Conservation (phyloP, 371 early-diverging fungal genomes). For the Lichtheimia ornata region DNA sequence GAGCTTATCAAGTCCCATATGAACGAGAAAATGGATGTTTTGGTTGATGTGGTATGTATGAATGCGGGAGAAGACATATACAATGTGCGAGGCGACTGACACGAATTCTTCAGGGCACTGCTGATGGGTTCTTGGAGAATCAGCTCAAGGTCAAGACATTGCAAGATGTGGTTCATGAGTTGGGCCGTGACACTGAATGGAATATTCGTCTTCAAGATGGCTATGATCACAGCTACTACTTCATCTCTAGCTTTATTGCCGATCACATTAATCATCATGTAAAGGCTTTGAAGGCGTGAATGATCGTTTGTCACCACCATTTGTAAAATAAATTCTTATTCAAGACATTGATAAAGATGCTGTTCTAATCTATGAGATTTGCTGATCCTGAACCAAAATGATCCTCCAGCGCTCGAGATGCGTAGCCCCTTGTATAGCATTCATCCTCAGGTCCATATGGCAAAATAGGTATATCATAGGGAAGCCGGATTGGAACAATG, state of each 20-base stretch:
- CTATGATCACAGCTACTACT: conserved; percentile 87
- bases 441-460: conserved; percentile 33
- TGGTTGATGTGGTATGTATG: conserved; percentile 46
- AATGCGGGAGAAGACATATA: neutral
- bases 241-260: conserved; percentile 76
- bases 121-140: conserved; percentile 68
- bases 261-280: conserved; percentile 82
- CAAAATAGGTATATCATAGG: conserved; percentile 61
- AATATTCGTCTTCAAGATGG: conserved; percentile 75
- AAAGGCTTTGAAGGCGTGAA: conserved; percentile 39
- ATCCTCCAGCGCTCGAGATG: conserved; percentile 6
- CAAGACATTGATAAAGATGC: too few species aligned
- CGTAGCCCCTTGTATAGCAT: conserved; percentile 22
- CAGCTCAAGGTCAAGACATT: conserved; percentile 67
- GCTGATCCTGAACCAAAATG: neutral
- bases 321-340: too few species aligned
- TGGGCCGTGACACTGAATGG: conserved; percentile 47
- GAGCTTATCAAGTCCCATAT: conserved; percentile 54
- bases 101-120: conserved; percentile 56
- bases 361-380: neutral
- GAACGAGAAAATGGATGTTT: conserved; percentile 33
- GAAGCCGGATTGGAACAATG: conserved; percentile 52
- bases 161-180: conserved; percentile 42
- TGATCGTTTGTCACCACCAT: neutral
- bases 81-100: neutral